Evolutionary conservation across 371 early-diverging fungal species (phyloP), one percentile per base, ranked within the genome.

Genomic region (Smittium mucronatum): DNA sequence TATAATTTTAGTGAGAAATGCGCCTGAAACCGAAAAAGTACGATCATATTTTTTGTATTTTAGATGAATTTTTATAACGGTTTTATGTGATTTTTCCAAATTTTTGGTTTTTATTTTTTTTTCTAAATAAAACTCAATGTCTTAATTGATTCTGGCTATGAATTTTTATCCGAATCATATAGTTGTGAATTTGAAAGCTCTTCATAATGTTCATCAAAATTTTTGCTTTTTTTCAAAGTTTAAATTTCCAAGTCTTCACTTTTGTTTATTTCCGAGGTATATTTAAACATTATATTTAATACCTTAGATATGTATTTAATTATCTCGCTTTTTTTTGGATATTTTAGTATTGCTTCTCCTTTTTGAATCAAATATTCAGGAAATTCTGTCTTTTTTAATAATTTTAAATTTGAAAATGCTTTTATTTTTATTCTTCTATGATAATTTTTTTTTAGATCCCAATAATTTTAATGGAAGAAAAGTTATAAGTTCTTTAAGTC

Each of bases 21-120:
- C n/a, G n/a, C n/a, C n/a, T n/a, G 28, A 2, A 79, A 80, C 64
- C 76, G 80, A 25, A 34, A 64, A n/a, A 31, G 70, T 71, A 34
- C 36, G 29, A 30, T 36, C 28, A 17, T 11, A 28, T 32, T 1
- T n/a, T 67, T 21, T 66, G 34, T 21, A 31, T 21, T 2, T 36
- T 28, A 26, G 2, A 28, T 33, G 30, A 26, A 34, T 17, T 17
- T 2, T 1, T 36, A 2, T 25, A 31, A 29, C 31, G n/a, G 2
- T 36, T 2, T 31, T 17, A n/a, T 33, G 25, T 1, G n/a, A n/a
- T 31, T 1, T 1, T 29, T 17, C 67, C 17, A 36, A 17, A 2
- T 67, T 28, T 28, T 28, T 67, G 67, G 2, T 32, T 1, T 35
- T 67, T 28, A 67, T 2, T 32, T 28, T 57, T 17, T 29, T 36